Base-by-base conservation (phyloP, 768 basidiomycete species). In the Russula earlei region DNA sequence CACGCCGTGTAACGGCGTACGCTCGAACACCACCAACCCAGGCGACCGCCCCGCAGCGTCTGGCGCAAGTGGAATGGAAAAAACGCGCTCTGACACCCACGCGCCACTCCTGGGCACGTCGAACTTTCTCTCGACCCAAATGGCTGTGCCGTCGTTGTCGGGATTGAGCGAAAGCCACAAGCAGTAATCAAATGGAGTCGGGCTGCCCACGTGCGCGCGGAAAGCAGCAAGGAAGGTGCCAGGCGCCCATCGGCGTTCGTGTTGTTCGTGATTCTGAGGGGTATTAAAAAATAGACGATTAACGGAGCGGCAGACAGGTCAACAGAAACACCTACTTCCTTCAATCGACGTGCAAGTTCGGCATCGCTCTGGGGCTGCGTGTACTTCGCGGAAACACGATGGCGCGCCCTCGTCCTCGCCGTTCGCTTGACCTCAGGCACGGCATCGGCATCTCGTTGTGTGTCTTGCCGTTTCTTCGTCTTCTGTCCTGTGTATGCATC, bases 81-180 rank as follows among this genome's bases (percentile, higher is more conserved):
- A 86, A 4, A 84, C 69, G 6, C 66, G 67, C 56, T 83, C 84
- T 14, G 75, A 74, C 5, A 69, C 69, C 86, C 86, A 88, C 38
- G 69, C 58, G 3, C 85, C 85, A 3, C 83, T 83, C 6, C 71
- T 67, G 0, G 84, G 83, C 12, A 87, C 75, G 59, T 83, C 75
- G 56, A 90, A 88, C 67, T 91, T 91, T 61, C 75, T 75, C 63
- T 88, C 82, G 40, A 89, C 63, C 87, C 87, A 91, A 37, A 88
- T 87, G 3, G 86, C 85, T 7, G 87, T 89, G 19, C 78, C 80
- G 62, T 88, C 85, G 61, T 75, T 81, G 55, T 82, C 82, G 12
- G 80, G 78, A 64, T 89, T 89, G 63, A 80, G 73, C 3, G 87
- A 86, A 19, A 90, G 65, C 87, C 87, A 90, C 37, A 81, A 67